These are phyloP conservation scores for Teratosphaeria epicoccoides DNA, from an alignment of 2,329 filamentous ascomycete genomes.

Conservation along the genomic window DNA sequence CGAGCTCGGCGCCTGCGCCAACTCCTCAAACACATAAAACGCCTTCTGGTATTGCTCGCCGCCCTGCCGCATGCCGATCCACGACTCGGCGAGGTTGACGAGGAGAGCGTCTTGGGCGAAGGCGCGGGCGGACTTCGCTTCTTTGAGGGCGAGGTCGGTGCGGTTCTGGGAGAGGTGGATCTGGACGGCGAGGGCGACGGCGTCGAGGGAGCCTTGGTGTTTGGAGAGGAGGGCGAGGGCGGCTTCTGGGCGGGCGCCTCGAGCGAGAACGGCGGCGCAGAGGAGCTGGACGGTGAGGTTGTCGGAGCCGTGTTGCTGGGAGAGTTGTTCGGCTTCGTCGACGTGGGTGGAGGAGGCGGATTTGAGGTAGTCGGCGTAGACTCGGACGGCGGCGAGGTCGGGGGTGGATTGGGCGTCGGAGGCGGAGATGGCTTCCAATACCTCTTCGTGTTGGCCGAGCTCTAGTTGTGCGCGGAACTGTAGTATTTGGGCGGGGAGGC, in stretches of 20 bases:
- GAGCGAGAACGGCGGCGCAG: slow-evolving; percentile 70
- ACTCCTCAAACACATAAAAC: slow-evolving; percentile 95
- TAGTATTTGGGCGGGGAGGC: slow-evolving; percentile 64
- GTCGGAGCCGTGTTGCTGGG: slow-evolving; percentile 52
- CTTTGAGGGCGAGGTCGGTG: slow-evolving; percentile 79
- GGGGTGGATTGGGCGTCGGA: slow-evolving; percentile 48
- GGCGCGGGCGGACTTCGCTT: slow-evolving; percentile 72
- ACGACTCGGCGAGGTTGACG: slow-evolving; percentile 89
- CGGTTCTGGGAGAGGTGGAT: slow-evolving; percentile 89
- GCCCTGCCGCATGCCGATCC: slow-evolving; percentile 85
- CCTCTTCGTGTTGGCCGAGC: slow-evolving; percentile 64
- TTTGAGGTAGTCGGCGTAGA: slow-evolving; percentile 54
- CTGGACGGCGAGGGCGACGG: slow-evolving; percentile 78
- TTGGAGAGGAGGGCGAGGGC: slow-evolving; percentile 68
- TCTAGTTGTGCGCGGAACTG: slow-evolving; percentile 74
- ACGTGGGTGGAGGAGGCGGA: slow-evolving; percentile 24
- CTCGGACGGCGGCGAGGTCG: slow-evolving; percentile 65
- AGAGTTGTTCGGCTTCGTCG: slow-evolving; percentile 58
- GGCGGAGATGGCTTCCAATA: slow-evolving; percentile 56
- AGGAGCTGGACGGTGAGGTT: slow-evolving; percentile 74
- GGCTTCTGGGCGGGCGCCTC: slow-evolving; percentile 71
- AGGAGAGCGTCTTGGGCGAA: slow-evolving; percentile 94
- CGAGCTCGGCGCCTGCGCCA: slow-evolving; percentile 76
- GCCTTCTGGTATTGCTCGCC: slow-evolving; percentile 93
- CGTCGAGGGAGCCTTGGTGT: slow-evolving; percentile 71